Conservation (phyloP, 164 flowering plant species). For the Annona squamosa region DNA sequence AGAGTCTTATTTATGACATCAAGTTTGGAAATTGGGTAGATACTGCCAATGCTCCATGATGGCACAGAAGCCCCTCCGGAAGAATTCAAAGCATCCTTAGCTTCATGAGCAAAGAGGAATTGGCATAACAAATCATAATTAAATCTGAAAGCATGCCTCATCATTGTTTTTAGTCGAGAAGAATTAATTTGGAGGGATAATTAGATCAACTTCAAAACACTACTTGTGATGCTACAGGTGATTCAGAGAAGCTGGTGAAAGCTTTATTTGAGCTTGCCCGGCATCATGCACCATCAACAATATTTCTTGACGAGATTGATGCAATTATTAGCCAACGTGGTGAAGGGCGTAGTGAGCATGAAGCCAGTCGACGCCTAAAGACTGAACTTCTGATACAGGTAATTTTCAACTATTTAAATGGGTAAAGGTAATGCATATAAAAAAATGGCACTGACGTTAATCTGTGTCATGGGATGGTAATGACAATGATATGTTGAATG, state of each 20-base stretch:
- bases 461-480: too few relatives aligned
- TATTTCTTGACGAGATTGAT: slow-evolving; percentile 98
- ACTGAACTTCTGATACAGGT: slow-evolving; percentile 99
- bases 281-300: slow-evolving; percentile 99
- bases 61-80: background rate
- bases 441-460: background rate
- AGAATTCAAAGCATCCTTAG: background rate
- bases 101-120: background rate
- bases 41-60: background rate
- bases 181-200: background rate
- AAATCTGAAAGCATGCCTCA: background rate
- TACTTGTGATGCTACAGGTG: slow-evolving; percentile 50
- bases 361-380: slow-evolving; percentile 95
- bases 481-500: too few relatives aligned
- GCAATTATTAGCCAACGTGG: slow-evolving; percentile 99
- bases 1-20: background rate
- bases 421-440: background rate
- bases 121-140: background rate
- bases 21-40: background rate
- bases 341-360: slow-evolving; percentile 97
- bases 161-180: background rate
- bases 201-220: background rate
- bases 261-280: slow-evolving; percentile 97
- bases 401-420: slow-evolving; percentile 3
- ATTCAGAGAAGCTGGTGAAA: slow-evolving; percentile 89